A percentile compares a stretch with the other conserved stretches of the same genome.
These are phyloP conservation scores for Apiotrichum sp. DNA, from an alignment of 1,284 basidiomycete species.

Conservation along the genomic window DNA sequence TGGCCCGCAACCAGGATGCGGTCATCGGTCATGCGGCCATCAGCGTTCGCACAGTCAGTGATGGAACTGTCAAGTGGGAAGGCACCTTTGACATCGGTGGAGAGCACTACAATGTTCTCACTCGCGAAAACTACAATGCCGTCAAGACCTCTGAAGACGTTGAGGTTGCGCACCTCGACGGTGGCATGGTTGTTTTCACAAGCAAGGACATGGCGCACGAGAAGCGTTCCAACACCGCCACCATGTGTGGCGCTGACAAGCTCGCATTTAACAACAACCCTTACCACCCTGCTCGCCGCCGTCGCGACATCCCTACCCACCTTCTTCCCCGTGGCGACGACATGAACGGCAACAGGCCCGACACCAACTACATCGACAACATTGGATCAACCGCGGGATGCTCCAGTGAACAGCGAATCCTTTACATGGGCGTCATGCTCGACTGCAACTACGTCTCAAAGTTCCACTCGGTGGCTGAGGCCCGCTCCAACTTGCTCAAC, in stretches of 20 bases:
- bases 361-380: constrained; percentile 57
- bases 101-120: constrained; percentile 66
- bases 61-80: constrained; percentile 59
- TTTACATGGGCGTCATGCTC: constrained; percentile 72
- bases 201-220: constrained; percentile 47
- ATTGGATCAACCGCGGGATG: constrained; percentile 70
- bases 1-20: constrained; percentile 17
- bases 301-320: neutral
- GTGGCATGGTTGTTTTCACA: constrained; percentile 59
- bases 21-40: constrained; percentile 66
- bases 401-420: constrained; percentile 64
- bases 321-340: constrained; percentile 19
- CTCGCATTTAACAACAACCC: constrained; percentile 63
- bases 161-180: constrained; percentile 51
- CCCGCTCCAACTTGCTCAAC: constrained; percentile 67
- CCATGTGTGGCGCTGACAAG: constrained; percentile 61
- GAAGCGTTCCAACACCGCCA: constrained; percentile 9
- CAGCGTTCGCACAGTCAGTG: constrained; percentile 58
- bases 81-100: constrained; percentile 68
- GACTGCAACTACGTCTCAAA: constrained; percentile 71
- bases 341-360: constrained; percentile 22
- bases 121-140: constrained; percentile 63
- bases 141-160: constrained; percentile 55
- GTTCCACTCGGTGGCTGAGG: constrained; percentile 60
- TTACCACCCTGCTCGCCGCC: constrained; percentile 51